phyloP scores from a whole-genome alignment of 2,329 filamentous ascomycete species.

The Fusarium citri region DNA sequence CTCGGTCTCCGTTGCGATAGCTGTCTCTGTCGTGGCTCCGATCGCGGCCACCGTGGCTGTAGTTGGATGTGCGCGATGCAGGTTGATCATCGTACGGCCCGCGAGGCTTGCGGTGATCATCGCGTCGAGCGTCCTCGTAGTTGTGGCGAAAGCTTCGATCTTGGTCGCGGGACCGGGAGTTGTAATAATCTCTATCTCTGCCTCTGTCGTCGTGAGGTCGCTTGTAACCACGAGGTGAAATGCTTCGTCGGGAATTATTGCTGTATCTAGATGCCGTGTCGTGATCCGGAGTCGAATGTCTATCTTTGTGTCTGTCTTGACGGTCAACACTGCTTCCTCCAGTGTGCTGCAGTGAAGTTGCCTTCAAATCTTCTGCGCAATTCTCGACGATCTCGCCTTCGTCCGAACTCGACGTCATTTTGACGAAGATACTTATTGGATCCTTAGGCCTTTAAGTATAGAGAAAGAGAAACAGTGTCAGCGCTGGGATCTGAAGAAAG shows the following conservation, averaged over 20 bases:
- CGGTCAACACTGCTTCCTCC: constrained; percentile 91
- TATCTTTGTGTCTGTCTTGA: constrained; percentile 81
- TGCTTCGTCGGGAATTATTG: constrained; percentile 59
- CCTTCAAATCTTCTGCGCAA: constrained; percentile 75
- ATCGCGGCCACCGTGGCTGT: constrained; percentile 63
- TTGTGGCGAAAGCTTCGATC: constrained; percentile 72
- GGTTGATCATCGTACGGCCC: constrained; percentile 68
- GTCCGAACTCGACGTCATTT: constrained; percentile 73
- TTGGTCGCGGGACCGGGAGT: constrained; percentile 59
- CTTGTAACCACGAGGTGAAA: constrained; percentile 75
- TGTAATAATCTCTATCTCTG: constrained; percentile 52
- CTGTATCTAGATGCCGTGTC: constrained; percentile 58
- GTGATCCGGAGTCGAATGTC: constrained; percentile 68
- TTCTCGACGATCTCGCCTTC: constrained; percentile 89
- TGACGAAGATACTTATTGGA: constrained; percentile 43
- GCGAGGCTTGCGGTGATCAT: constrained; percentile 61
- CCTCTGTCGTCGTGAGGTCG: constrained; percentile 73
- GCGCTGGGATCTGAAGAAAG: constrained; percentile 48
- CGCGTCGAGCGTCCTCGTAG: constrained; percentile 68
- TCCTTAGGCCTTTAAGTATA: constrained; percentile 35
- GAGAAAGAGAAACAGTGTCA: constrained; percentile 51
- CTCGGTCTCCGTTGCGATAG: constrained; percentile 57
- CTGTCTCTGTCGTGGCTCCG: constrained; percentile 49
- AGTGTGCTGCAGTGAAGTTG: constrained; percentile 84
- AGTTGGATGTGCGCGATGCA: constrained; percentile 54